Percentiles rank a stretch among this genome's conserved stretches.
These are phyloP conservation scores for Cytospora schulzeri DNA, from an alignment of 2,329 filamentous ascomycete genomes.

Conservation along the genomic window DNA sequence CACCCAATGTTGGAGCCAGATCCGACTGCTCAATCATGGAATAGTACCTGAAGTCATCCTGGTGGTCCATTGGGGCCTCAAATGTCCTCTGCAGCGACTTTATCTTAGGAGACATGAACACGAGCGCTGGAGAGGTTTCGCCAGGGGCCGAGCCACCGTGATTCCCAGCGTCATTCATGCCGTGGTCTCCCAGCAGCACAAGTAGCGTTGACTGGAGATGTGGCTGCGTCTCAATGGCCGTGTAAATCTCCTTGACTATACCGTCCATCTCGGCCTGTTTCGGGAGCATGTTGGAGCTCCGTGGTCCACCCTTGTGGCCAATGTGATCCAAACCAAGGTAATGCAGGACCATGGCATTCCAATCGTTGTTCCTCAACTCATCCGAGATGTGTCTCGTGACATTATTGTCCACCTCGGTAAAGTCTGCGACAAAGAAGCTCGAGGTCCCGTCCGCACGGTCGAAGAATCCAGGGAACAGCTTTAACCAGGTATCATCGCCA, in stretches of 20 bases:
- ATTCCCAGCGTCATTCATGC: constrained; percentile 99
- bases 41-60: constrained; percentile 81
- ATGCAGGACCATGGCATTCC: constrained; percentile 92
- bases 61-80: constrained; percentile 58
- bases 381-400: constrained; percentile 85
- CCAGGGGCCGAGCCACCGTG: constrained; percentile 92
- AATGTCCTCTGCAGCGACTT: constrained; percentile 52
- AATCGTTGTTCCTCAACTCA: constrained; percentile 78
- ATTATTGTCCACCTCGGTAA: constrained; percentile 96
- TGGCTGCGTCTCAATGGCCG: constrained; percentile 67
- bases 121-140: constrained; percentile 88
- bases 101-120: constrained; percentile 88
- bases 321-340: constrained; percentile 97
- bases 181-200: constrained; percentile 89
- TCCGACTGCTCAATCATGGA: constrained; percentile 89
- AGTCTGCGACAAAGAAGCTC: constrained; percentile 98
- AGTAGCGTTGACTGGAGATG: constrained; percentile 80
- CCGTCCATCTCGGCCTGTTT: constrained; percentile 95
- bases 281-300: constrained; percentile 84
- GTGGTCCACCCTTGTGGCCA: constrained; percentile 91
- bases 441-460: constrained; percentile 87
- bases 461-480: constrained; percentile 90
- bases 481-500: constrained; percentile 97
- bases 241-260: constrained; percentile 75
- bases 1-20: constrained; percentile 85